Base-by-base conservation (phyloP, 176 grass and related monocot species). In the Phoenix roebelenii region DNA sequence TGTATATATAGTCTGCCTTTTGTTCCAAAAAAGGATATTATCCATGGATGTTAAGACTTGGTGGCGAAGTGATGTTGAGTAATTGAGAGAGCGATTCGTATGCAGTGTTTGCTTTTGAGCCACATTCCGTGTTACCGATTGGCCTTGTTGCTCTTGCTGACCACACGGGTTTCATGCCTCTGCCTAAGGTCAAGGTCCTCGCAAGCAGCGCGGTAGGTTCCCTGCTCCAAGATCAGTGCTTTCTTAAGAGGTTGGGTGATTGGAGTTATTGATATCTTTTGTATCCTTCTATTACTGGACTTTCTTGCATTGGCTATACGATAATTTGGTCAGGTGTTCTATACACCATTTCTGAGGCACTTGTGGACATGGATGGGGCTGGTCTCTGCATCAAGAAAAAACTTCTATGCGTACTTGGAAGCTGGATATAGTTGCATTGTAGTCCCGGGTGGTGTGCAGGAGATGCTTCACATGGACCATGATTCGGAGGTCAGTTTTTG, bases 391-490 rank as follows among this genome's bases (percentile, higher is more conserved):
- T 88, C 92, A 2, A 83, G 75, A 72, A 88, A 97, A 63, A 87
- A 73, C 15, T 97, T 91, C 49, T 88, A 88, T 76, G 72, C 75
- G 3, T 75, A 64, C 72, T 73, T 97, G 59, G 69, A 53, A 63
- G 72, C 77, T n/a, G 87, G 87, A 18, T 85, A 88, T 68, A 91
- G 66, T 53, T 97, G 87, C 64, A 57, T 73, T 22, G 55, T 97
- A 50, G 80, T 92, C 52, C 87, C 93, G 4, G 93, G 93, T 67
- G 93, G 93, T n/a, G 93, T 97, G 0, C 87, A 97, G 28, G 87
- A 97, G 79, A 97, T 97, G 65, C 78, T 85, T 72, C 83, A 91
- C 61, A 97, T 97, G 93, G 84, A 91, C 71, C 75, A 73, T 70
- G 70, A 82, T 80, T 83, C 84, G 3, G 93, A 97, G 87, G 93